Evolutionary conservation across 75 land plant genomes (phyloP), one percentile per base, ranked within the genome.

Genomic region (Isoetes taiwanensis): DNA sequence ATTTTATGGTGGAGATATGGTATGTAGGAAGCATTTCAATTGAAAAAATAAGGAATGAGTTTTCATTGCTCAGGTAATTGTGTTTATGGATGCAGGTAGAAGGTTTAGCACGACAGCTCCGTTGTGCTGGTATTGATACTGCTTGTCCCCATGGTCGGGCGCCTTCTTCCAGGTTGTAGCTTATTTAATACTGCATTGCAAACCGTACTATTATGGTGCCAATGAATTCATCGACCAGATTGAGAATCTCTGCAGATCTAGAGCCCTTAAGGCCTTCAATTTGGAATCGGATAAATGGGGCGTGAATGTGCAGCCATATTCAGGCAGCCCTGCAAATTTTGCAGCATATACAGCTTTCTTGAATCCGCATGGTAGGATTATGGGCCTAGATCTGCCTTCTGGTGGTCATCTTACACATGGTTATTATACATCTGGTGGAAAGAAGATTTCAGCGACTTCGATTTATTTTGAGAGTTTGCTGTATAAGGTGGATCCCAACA

Each of bases 361-460:
- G 19, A 19, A 46, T 6, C 50, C 50, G 8, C 16, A 46, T 16
- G 50, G 25, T n/a, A 19, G 50, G 50, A 46, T 46, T 4, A 46
- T 46, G 50, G 50, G 50, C 4, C 50, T 46, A n/a, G 50, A 46
- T 23, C 25, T 46, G 5, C 50, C 23, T 23, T 6, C 50, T n/a
- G 50, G 50, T 8, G 50, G 50, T 4, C 50, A 46, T n/a, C 50
- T 23, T 3, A 46, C 25, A 6, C 50, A 46, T 16, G 50, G 50
- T 4, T 46, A 46, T 23, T 19, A 19, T 8, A 46, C 23, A 6
- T 16, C 50, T 23, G 50, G 50, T 5, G 25, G 50, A 23, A 46
- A 46, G 19, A 46, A 46, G 50, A n/a, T 46, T 46, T 46, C 50
- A 8, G 50, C 50, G 6, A 46, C 50, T 46, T 46, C 50, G 12